Base-by-base conservation (phyloP, 805 yeast species). In the Monosporozyma aerobia region DNA sequence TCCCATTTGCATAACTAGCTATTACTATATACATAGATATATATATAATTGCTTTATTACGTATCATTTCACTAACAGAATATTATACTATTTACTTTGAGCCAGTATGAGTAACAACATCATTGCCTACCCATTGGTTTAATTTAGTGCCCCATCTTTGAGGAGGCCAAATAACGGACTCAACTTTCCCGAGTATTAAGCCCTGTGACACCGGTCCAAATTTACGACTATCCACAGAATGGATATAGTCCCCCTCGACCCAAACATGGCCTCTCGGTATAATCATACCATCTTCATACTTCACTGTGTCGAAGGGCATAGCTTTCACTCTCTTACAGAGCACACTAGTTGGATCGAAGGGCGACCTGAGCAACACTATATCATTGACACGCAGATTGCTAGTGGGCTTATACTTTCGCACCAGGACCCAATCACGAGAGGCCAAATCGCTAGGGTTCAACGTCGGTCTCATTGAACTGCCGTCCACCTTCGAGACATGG, bases 191-290 rank as follows among this genome's bases (percentile, higher is more conserved):
- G 10, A 87, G 62, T 23, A 90, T 82, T 53, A 92, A 70, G 0
- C 92, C 96, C 40, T 81, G 77, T 14, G 95, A 83, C 0, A 92
- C 77, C 0, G 97, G 96, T 0, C 98, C 98, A 71, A 87, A 92
- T 8, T 77, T 78, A 66, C 90, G 90, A 50, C 92, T 83, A 69
- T 92, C 98, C 1, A 90, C 72, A 0, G 95, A 84, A 61, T 85
- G 92, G 14, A 79, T 68, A 64, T 88, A 90, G 67, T 92, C 98
- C 6, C 98, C 98, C 66, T 92, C 97, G 0, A 90, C 90, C 97
- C 97, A 92, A 6, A 88, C 59, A 64, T 92, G 97, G 61, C 82
- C 84, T 51, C 85, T 69, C 2, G 97, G 97, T 2, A 92, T 72
- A 35, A 70, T 67, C 5, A 84, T 82, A 45, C 73, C 69, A 1